Evolutionary conservation across 2,329 filamentous ascomycete genomes (phyloP).

Genomic region (Penicillium sp.): DNA sequence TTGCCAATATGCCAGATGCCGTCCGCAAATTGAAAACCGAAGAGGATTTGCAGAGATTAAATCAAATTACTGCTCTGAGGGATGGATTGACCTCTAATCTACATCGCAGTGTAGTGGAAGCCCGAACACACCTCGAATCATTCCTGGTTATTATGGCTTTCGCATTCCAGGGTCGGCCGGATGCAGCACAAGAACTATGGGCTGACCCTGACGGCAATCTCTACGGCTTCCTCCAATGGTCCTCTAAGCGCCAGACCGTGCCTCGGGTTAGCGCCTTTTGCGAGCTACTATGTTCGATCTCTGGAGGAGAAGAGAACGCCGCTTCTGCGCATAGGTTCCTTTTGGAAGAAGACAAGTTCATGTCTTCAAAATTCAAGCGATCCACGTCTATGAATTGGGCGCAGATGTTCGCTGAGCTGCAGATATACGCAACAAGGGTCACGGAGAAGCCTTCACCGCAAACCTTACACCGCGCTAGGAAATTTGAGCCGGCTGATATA

Average conservation of each 20-base stretch:
- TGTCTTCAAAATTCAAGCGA: constrained; percentile 78
- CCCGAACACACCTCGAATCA: constrained; percentile 72
- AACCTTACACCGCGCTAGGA: constrained; percentile 61
- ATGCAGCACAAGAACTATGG: constrained; percentile 90
- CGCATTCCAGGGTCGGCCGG: constrained; percentile 82
- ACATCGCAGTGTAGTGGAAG: constrained; percentile 47
- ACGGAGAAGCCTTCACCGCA: constrained; percentile 71
- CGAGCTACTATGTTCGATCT: constrained; percentile 90
- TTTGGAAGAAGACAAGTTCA: constrained; percentile 77
- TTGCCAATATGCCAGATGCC: constrained; percentile 93
- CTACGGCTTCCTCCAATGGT: constrained; percentile 94
- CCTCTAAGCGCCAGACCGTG: constrained; percentile 91
- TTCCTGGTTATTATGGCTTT: constrained; percentile 93
- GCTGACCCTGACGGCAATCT: constrained; percentile 88
- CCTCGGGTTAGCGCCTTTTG: constrained; percentile 97
- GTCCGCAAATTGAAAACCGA: constrained; percentile 83
- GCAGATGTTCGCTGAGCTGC: constrained; percentile 89
- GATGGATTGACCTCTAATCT: constrained; percentile 48
- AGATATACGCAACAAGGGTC: constrained; percentile 80
- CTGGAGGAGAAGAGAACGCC: constrained; percentile 80
- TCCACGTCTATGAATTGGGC: constrained; percentile 87
- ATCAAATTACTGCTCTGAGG: constrained; percentile 51
- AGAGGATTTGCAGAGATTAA: constrained; percentile 76
- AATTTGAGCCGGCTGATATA: constrained; percentile 68
- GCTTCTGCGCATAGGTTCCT: constrained; percentile 86